Conservation (phyloP, 176 grass and related monocot genomes). For the Phoenix roebelenii region DNA sequence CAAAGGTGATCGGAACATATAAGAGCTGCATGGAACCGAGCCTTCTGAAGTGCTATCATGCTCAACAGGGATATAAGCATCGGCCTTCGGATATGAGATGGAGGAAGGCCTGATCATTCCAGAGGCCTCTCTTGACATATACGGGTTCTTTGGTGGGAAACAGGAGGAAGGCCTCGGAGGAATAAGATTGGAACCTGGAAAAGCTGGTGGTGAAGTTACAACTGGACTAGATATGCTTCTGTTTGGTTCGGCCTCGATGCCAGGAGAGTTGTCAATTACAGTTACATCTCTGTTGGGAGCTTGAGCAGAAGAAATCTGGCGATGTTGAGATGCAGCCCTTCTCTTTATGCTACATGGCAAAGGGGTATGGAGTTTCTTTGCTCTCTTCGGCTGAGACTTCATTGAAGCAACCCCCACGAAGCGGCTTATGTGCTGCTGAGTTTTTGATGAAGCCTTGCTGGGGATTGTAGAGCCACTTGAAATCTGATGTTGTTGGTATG, state of each 20-base stretch:
- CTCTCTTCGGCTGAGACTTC: conserved; percentile 29
- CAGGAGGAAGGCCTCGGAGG: conserved; percentile 37
- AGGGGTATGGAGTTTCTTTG: conserved; percentile 19
- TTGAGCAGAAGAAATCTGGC: conserved; percentile 11
- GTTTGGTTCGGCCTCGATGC: conserved; percentile 33
- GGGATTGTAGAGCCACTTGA: conserved; percentile 32
- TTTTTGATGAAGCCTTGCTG: conserved; percentile 14
- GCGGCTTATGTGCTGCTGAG: conserved; percentile 16
- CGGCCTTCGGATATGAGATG: conserved; percentile 28
- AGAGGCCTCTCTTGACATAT: conserved; percentile 32
- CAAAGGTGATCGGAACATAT: conserved; percentile 29
- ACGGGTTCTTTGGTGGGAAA: conserved; percentile 39
- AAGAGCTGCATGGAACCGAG: conserved; percentile 20
- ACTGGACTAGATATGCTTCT: conserved; percentile 17
- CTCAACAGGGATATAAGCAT: conserved; percentile 28
- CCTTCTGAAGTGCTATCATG: conserved; percentile 31
- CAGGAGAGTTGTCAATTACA: conserved; percentile 52
- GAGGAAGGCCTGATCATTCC: conserved; percentile 25
- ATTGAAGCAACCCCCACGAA: conserved; percentile 22
- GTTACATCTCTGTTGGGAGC: conserved; percentile 56
- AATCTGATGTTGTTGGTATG: conserved; percentile 20
- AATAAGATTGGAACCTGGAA: conserved; percentile 26
- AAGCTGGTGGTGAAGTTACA: conserved; percentile 22
- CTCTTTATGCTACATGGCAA: too few relatives aligned
- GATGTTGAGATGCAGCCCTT: too few relatives aligned